Conservation (phyloP, 768 basidiomycete genomes). For the Sutorius australiensis region DNA sequence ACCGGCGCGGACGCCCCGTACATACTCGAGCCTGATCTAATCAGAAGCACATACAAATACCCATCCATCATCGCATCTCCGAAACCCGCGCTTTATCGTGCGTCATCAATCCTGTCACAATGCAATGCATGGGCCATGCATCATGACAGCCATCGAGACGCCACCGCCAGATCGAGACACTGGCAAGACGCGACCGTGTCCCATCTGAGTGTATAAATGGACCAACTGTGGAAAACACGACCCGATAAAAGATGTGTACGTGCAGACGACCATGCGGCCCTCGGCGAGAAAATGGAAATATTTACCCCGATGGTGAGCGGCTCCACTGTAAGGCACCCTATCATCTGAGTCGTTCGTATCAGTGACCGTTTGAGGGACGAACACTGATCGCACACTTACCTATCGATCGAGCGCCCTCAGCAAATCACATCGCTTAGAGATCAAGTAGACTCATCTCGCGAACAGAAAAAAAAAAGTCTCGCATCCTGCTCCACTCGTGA, state of each 20-base stretch:
- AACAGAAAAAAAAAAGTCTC: not conserved
- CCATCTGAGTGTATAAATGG: not conserved
- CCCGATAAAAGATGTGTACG: too few relatives aligned
- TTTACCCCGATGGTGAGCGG: too few relatives aligned
- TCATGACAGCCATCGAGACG: not conserved
- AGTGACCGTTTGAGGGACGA: not conserved
- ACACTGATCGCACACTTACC: not conserved
- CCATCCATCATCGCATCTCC: not conserved
- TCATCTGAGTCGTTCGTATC: not conserved
- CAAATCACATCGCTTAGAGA: not conserved
- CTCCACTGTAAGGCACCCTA: not conserved
- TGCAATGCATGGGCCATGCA: not conserved
- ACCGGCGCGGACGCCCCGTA: too few relatives aligned
- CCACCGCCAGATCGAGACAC: not conserved
- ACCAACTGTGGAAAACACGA: not conserved
- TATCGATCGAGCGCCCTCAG: not conserved
- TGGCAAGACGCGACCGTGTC: constrained; percentile 24
- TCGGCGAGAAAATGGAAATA: too few relatives aligned
- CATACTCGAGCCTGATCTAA: constrained; percentile 18
- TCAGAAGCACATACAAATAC: constrained; percentile 9
- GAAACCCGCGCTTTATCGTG: constrained; percentile 10
- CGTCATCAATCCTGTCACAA: constrained; percentile 24
- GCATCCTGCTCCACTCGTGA: not conserved
- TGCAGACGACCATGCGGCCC: too few relatives aligned
- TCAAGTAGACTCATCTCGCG: not conserved